These are phyloP conservation scores for Aspergillus baeticus DNA, from an alignment of 495 filamentous ascomycete genomes.

Conservation along the genomic window DNA sequence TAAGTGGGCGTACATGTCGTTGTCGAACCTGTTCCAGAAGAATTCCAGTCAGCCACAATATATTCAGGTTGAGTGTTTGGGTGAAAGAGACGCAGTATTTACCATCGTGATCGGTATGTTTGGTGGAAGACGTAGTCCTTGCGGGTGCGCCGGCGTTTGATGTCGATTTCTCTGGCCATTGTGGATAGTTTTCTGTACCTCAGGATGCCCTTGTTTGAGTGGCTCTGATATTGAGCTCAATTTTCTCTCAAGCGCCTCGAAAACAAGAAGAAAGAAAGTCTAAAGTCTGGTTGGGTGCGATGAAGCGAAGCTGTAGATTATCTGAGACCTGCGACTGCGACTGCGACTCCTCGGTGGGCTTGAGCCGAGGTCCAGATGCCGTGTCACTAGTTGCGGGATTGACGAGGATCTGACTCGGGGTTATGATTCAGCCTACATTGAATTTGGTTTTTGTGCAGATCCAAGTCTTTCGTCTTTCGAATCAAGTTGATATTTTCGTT, in stretches of 20 bases:
- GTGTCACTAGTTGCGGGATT: not conserved
- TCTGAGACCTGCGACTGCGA: not conserved
- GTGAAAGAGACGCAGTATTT: no score
- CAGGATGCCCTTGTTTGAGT: no score
- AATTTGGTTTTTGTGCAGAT: no score
- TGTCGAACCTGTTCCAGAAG: slow-evolving; percentile 70
- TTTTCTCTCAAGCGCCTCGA: no score
- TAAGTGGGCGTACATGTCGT: slow-evolving; percentile 91
- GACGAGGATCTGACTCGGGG: not conserved
- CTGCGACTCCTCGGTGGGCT: not conserved
- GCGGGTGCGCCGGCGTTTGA: slow-evolving; percentile 62
- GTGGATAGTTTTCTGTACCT: no score
- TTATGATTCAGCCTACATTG: no score
- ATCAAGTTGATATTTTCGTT: no score
- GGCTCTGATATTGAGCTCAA: no score
- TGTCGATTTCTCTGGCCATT: slow-evolving; percentile 37
- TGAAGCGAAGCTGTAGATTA: not conserved
- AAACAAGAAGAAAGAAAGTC: no score
- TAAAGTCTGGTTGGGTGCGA: no score
- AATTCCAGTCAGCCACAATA: not conserved
- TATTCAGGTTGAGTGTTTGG: not conserved
- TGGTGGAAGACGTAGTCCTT: slow-evolving; percentile 77
- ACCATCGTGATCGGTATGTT: slow-evolving; percentile 90
- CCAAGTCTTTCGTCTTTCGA: no score
- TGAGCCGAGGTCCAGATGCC: slow-evolving; percentile 11